These are phyloP conservation scores for Serendipita sp. DNA, from an alignment of 768 basidiomycete species.

Conservation along the genomic window DNA sequence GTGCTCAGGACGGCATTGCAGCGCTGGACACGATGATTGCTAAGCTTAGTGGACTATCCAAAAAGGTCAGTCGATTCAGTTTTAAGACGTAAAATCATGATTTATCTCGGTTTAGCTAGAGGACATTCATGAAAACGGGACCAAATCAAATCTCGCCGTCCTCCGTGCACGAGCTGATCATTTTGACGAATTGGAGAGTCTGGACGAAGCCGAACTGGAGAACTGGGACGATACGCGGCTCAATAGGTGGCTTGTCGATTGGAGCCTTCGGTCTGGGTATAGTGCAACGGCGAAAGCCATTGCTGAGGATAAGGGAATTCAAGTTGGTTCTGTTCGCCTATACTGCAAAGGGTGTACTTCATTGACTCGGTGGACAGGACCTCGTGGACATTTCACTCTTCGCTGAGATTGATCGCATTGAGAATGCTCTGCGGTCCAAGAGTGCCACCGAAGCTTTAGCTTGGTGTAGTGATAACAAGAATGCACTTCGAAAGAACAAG, in stretches of 20 bases:
- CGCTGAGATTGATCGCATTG: constrained; percentile 63
- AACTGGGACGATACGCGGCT: constrained; percentile 70
- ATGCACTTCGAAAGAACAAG: constrained; percentile 81
- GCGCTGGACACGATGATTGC: constrained; percentile 62
- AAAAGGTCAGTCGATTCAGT: constrained; percentile 43
- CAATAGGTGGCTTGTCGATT: constrained; percentile 86
- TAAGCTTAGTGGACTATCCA: constrained; percentile 64
- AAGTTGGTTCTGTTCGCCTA: constrained; percentile 33
- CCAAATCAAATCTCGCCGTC: constrained; percentile 47
- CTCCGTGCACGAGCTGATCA: constrained; percentile 63
- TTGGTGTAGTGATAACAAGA: constrained; percentile 96
- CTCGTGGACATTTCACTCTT: constrained; percentile 88
- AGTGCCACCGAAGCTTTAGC: constrained; percentile 79
- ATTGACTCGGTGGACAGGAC: constrained; percentile 30
- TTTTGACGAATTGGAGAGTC: constrained; percentile 43
- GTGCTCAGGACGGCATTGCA: constrained; percentile 31
- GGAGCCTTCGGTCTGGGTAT: constrained; percentile 69
- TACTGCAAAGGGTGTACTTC: constrained; percentile 11
- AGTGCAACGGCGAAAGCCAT: constrained; percentile 61
- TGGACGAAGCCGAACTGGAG: constrained; percentile 43
- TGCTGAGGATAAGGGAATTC: constrained; percentile 61
- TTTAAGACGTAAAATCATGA: not conserved
- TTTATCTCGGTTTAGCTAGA: constrained; percentile 24
- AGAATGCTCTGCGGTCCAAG: constrained; percentile 54
- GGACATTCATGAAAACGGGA: constrained; percentile 32